These are phyloP conservation scores for Botrytis sinoallii DNA, from an alignment of 2,329 filamentous ascomycete genomes.

Conservation along the genomic window DNA sequence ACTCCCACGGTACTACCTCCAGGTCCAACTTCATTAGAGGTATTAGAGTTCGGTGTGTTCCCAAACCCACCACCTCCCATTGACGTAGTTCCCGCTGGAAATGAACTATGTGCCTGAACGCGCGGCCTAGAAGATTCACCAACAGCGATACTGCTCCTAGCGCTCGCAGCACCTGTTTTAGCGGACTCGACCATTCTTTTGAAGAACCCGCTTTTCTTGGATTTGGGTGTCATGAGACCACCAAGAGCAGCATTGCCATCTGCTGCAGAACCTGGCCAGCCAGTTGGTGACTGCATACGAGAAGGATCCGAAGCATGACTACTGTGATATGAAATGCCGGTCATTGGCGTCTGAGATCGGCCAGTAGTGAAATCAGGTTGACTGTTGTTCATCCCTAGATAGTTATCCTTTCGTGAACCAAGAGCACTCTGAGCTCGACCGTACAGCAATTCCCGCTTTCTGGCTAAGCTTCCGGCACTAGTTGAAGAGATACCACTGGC, in stretches of 20 bases:
- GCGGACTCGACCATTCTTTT: conserved; percentile 93
- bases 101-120: conserved; percentile 35
- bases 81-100: conserved; percentile 42
- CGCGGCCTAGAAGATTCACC: conserved; percentile 45
- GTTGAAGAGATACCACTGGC: conserved; percentile 91
- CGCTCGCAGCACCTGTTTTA: conserved; percentile 88
- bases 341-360: conserved; percentile 63
- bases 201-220: conserved; percentile 86
- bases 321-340: conserved; percentile 84
- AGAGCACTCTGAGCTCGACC: conserved; percentile 62
- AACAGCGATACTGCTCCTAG: conserved; percentile 77
- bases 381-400: conserved; percentile 31
- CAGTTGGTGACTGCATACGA: conserved; percentile 62
- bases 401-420: conserved; percentile 52
- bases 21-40: conserved; percentile 68
- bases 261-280: conserved; percentile 51
- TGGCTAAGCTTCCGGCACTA: conserved; percentile 87
- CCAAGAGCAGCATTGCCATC: conserved; percentile 71
- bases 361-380: conserved; percentile 44
- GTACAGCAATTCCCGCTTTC: conserved; percentile 56
- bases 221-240: conserved; percentile 71
- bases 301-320: conserved; percentile 62
- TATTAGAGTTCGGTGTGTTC: conserved; percentile 43
- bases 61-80: conserved; percentile 49
- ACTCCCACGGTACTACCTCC: conserved; percentile 49